phyloP scores from a whole-genome alignment of 257 asterid genomes.

The Penstemon davidsonii region DNA sequence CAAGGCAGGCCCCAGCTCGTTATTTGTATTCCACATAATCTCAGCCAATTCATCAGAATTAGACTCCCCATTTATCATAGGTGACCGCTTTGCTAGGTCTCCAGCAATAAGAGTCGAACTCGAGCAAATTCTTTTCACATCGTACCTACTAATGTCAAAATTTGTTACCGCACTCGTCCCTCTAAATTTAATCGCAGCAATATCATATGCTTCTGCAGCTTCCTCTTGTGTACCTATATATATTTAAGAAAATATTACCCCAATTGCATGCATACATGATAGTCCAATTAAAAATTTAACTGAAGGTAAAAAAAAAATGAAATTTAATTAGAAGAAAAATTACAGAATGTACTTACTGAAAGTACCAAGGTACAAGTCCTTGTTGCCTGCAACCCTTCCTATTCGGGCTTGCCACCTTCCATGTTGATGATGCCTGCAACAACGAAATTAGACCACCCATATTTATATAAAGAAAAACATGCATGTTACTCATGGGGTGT shows the following conservation, averaged over 20 bases:
- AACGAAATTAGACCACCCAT: conserved; percentile 38
- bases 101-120: conserved; percentile 73
- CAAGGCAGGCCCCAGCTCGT: conserved; percentile 25
- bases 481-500: conserved; percentile 26
- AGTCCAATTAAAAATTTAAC: conserved; percentile 17
- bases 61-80: conserved; percentile 44
- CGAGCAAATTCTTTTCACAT: conserved; percentile 69
- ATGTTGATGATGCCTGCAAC: conserved; percentile 87
- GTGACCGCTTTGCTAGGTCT: conserved; percentile 74
- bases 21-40: conserved; percentile 45
- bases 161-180: conserved; percentile 86
- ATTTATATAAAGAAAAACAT: conserved; percentile 27
- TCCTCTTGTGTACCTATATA: conserved; percentile 83
- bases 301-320: conserved; percentile 15
- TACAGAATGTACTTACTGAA: conserved; percentile 59
- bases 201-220: conserved; percentile 87
- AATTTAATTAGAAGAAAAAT: conserved; percentile 11
- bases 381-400: conserved; percentile 98
- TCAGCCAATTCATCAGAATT: conserved; percentile 38
- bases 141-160: conserved; percentile 72
- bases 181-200: conserved; percentile 81
- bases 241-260: background rate
- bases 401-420: conserved; percentile 96
- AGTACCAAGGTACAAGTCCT: conserved; percentile 98
- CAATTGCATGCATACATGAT: too few relatives aligned